These are phyloP conservation scores for Dalbergia cultrata DNA, from an alignment of 306 rosid species.

Conservation along the genomic window DNA sequence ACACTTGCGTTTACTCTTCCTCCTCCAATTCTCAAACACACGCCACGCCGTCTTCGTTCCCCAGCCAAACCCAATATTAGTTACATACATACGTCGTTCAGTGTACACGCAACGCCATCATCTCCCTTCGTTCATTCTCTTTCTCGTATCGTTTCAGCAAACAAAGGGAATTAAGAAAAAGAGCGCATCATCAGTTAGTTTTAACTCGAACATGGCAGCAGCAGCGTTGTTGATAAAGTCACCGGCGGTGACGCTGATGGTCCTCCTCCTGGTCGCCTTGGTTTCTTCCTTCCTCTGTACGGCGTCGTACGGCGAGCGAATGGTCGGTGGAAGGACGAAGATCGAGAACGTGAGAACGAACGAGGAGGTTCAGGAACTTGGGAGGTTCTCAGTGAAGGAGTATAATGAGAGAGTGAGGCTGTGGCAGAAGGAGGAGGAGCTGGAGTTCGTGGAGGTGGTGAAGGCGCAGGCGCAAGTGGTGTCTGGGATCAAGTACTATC, in stretches of 20 bases:
- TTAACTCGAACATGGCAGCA: constrained; percentile 38
- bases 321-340: constrained; percentile 62
- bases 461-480: constrained; percentile 81
- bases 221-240: constrained; percentile 34
- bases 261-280: neutral
- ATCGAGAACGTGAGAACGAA: constrained; percentile 61
- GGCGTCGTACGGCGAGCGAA: constrained; percentile 34
- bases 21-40: neutral
- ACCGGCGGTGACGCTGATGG: constrained; percentile 16
- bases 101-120: neutral
- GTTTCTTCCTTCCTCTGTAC: neutral
- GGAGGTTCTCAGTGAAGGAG: constrained; percentile 79
- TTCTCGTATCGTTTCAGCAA: neutral
- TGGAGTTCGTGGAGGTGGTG: constrained; percentile 71
- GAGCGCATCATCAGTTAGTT: neutral
- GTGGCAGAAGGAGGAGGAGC: neutral
- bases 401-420: constrained; percentile 49
- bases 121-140: too few species aligned
- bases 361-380: constrained; percentile 72
- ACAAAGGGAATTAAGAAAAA: neutral
- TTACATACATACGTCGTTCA: neutral
- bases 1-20: neutral
- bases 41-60: neutral
- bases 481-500: constrained; percentile 70
- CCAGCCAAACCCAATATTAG: neutral